Base-by-base conservation (phyloP, 495 filamentous ascomycete genomes). In the Penicillium manginii region DNA sequence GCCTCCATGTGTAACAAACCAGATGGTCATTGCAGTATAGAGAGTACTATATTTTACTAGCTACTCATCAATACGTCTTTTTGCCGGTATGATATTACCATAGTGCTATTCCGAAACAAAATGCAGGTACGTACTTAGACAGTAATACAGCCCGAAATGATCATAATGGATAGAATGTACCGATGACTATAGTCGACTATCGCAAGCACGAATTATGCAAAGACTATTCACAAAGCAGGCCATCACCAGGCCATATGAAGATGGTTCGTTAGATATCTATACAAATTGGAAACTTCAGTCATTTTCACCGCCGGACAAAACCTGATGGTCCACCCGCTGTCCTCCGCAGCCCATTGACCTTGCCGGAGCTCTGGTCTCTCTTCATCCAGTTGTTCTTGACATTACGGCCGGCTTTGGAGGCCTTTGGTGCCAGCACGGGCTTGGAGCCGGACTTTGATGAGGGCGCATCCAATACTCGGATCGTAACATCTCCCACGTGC, bases 331-430 rank as follows among this genome's bases (percentile, higher is more conserved):
- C 63, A 26, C 73, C 71, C 8, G 67, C 55, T 21, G 72, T 74
- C 55, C 73, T 73, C 56, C 73, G 74, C 54, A 80, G 52, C 2
- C 78, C 76, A 58, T 77, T 77, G 55, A 73, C 60, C 17, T 67
- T 52, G 4, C 65, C 75, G 9, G 68, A 74, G 39, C 63, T 74
- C 51, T 74, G 72, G 35, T 65, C 56, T 49, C 74, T 73, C 42
- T 73, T 70, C 40, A 85, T 66, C 83, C 82, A 85, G 29, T 64
- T 70, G 52, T 82, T 77, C 52, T 74, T 77, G 12, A 82, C 58
- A 54, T 74, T 74, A 47, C 69, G 74, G 48, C 77, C 80, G 17
- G 63, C 51, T 60, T 77, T 77, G n/a, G 78, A 80, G 7, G 77
- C 73, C 59, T 78, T 82, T 0, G 84, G 84, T 5, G 83, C 68